Evolutionary conservation across 495 filamentous ascomycete genomes (phyloP), one percentile per base, ranked within the genome.

Genomic region (Neurospora sp.): DNA sequence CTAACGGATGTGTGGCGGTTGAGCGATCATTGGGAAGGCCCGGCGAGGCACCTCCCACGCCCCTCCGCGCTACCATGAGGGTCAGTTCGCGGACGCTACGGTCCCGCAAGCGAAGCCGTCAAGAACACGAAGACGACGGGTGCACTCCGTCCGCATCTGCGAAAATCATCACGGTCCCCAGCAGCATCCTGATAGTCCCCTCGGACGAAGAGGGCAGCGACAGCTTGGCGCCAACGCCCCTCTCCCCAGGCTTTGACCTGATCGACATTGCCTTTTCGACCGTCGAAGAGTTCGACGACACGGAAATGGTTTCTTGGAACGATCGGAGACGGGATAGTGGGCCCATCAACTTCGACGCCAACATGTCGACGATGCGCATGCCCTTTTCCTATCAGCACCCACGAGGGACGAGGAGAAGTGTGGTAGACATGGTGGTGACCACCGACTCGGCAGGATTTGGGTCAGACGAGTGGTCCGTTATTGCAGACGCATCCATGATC

Each of bases 391-490:
- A 48, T 59, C 53, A 65, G 53, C 53, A 65, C 45, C 72, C 22
- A 12, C 74, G 16, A 7, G 27, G 37, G 45, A 22, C 20, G 20
- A 40, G 38, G 68, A 69, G 16, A 20, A 44, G 42, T 31, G 53
- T 35, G 27, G 53, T 65, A 7, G 53, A 65, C 14, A 65, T 65
- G 22, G 53, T 65, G 53, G 27, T 65, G 12, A 27, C 22, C 22
- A 40, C 20, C 22, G 38, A 68, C 20, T 37, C 31, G 59, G n/a
- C 12, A 45, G 18, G 20, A 41, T 40, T 74, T 20, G 45, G 20
- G 4, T 70, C 53, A 9, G 74, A 77, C 65, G 73, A 76, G 71
- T 75, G 72, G 75, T 76, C 73, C 39, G 71, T 77, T 45, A 74
- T 78, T 61, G 39, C 72, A 27, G 75, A 78, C 40, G 35, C 53